Evolutionary conservation across 1,284 basidiomycete genomes (phyloP), one percentile per base, ranked within the genome.

Genomic region (Apiotrichum sp.): DNA sequence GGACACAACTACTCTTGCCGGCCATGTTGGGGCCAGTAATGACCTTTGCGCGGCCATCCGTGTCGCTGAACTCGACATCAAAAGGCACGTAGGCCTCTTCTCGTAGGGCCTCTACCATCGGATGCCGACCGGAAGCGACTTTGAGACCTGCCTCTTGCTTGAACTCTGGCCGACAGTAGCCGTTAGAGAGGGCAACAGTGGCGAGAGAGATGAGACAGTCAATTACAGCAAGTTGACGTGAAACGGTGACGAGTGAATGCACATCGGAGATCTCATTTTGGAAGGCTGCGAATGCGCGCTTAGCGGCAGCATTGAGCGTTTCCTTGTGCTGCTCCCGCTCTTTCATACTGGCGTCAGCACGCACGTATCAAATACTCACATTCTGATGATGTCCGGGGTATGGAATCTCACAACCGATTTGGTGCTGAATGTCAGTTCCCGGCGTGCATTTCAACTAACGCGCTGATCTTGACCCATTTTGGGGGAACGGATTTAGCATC

Each of bases 281-380:
- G 69, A 93, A 95, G 1, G 78, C 69, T 10, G 61, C 57, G 67
- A 84, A 92, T 0, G 89, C 87, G 41, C 78, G 78, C 55, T 83
- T 79, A 1, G 88, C 82, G 60, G 84, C 77, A 0, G 80, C 82
- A 50, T 84, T 79, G 0, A 95, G 81, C 3, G 79, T 83, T 73
- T 98, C 95, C 62, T 83, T 82, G 58, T 82, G 84, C 67, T 86
- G 89, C 41, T 88, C 85, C 41, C 86, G 83, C 65, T 90, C 85
- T 61, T 87, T 81, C 1, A 87, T 72, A 16, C 71, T 76, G 45
- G 4, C 8, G 8, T 55, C 22, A 50, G 45, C 34, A 22, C 22
- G 22, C 22, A 22, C 22, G 22, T 22, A 22, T 22, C 22, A 22
- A 22, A 22, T 22, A 22, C 72, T 54, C 49, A 74, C 73, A 88